Conservation (phyloP, 768 basidiomycete genomes). For the Kwoniella dejecticola region DNA sequence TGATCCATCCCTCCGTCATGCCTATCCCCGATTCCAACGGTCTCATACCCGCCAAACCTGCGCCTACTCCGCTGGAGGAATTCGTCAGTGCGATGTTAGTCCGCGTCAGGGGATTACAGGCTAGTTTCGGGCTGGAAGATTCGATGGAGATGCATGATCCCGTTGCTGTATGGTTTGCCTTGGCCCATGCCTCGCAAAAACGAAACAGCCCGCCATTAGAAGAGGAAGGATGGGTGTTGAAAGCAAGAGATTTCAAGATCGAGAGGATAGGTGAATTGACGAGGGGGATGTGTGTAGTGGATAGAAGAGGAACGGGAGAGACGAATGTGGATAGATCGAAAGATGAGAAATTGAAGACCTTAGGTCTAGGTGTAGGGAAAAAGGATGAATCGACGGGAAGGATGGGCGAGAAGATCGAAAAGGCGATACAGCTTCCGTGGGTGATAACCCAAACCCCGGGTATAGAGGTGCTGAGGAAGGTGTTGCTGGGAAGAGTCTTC, state of each 20-base stretch:
- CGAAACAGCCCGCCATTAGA: constrained; percentile 33
- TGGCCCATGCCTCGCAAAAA: constrained; percentile 54
- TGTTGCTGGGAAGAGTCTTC: constrained; percentile 50
- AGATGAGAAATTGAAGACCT: constrained; percentile 27
- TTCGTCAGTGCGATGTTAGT: constrained; percentile 78
- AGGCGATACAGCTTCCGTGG: constrained; percentile 33
- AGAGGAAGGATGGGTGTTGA: constrained; percentile 64
- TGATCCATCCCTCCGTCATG: constrained; percentile 62
- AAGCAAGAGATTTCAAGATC: constrained; percentile 65
- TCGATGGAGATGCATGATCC: constrained; percentile 90
- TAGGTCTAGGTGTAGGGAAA: constrained; percentile 14
- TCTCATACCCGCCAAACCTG: too few relatives aligned
- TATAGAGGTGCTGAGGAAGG: constrained; percentile 35
- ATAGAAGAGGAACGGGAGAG: constrained; percentile 65
- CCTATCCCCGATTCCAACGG: not conserved
- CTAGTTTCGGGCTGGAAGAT: constrained; percentile 72
- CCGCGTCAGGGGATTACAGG: constrained; percentile 73
- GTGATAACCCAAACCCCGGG: constrained; percentile 50
- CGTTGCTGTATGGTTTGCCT: constrained; percentile 83
- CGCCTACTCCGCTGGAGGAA: constrained; percentile 60
- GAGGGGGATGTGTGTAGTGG: constrained; percentile 83
- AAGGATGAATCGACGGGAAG: constrained; percentile 26
- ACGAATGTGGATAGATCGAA: constrained; percentile 60
- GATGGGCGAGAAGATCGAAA: constrained; percentile 30
- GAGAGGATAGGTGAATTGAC: constrained; percentile 77